Percentiles rank a stretch among this genome's conserved stretches.
These are phyloP conservation scores for Chenopodium quinoa DNA, from an alignment of 148 eudicot species.

Conservation along the genomic window DNA sequence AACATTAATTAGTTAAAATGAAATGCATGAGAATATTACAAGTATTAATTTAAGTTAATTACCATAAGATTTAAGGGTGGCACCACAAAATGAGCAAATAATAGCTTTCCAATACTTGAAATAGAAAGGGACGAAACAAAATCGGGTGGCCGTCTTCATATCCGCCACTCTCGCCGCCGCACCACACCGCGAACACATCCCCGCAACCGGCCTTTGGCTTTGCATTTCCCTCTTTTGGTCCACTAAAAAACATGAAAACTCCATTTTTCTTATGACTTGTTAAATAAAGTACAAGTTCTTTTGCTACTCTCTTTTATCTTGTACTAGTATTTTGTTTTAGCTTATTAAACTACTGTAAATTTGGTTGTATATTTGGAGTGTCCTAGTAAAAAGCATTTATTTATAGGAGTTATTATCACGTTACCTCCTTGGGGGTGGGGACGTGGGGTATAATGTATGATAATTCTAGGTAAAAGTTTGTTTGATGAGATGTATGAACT, in stretches of 20 bases:
- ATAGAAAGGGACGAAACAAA: conserved; percentile 59
- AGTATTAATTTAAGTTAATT: conserved; percentile 8
- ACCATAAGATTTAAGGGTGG: conserved; percentile 54
- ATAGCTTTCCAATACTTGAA: conserved; percentile 63
- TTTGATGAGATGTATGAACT: background rate
- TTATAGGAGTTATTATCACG: background rate
- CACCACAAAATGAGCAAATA: conserved; percentile 63
- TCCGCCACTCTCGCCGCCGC: conserved; percentile 68
- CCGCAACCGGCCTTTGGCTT: conserved; percentile 54
- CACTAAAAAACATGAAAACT: conserved; percentile 65
- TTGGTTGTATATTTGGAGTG: background rate
- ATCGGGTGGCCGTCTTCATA: conserved; percentile 48
- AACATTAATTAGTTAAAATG: too few relatives aligned
- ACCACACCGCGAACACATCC: conserved; percentile 59
- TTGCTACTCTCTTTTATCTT: too few relatives aligned
- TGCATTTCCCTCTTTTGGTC: conserved; percentile 53
- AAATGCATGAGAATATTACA: background rate
- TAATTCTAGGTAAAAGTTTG: background rate
- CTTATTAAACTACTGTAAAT: too few relatives aligned
- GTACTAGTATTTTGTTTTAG: too few relatives aligned
- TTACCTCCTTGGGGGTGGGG: background rate
- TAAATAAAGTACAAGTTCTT: too few relatives aligned
- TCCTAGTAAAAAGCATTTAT: background rate
- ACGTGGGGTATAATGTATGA: background rate
- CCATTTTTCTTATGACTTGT: conserved; percentile 12